Evolutionary conservation across 768 basidiomycete species (phyloP).

Genomic region (Leccinum ochraceum): DNA sequence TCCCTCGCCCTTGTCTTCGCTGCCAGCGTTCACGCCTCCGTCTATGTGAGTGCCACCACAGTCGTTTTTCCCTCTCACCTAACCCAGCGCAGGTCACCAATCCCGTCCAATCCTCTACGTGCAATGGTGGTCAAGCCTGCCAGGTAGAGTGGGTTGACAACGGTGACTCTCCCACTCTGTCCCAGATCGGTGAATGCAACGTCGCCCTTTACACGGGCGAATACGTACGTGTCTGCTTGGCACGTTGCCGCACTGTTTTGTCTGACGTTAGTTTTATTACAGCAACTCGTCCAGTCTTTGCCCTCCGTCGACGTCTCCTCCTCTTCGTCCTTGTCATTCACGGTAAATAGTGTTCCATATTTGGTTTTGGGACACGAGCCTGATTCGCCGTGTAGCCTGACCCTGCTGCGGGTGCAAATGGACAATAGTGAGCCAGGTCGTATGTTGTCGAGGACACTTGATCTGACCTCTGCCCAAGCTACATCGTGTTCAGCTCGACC

Average conservation of each 20-base stretch:
- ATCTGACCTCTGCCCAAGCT: conserved; percentile 40
- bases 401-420: conserved; percentile 54
- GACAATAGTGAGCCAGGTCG: conserved; percentile 49
- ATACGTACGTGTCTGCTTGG: conserved; percentile 39
- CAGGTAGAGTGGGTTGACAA: conserved; percentile 65
- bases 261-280: not conserved
- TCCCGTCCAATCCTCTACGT: conserved; percentile 45
- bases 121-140: conserved; percentile 56
- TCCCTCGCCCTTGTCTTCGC: conserved; percentile 25
- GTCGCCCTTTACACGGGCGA: conserved; percentile 62
- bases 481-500: conserved; percentile 56
- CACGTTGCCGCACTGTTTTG: not conserved
- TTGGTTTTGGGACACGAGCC: not conserved
- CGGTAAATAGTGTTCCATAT: conserved; percentile 35
- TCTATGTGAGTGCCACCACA: conserved; percentile 21
- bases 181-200: conserved; percentile 49
- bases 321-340: conserved; percentile 52
- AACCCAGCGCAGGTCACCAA: conserved; percentile 42
- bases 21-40: conserved; percentile 11
- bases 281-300: conserved; percentile 63
- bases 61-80: not conserved
- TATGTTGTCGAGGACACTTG: not conserved
- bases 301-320: conserved; percentile 53
- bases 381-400: conserved; percentile 43
- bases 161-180: conserved; percentile 50